These are phyloP conservation scores for Eucalyptus urophylla DNA, from an alignment of 345 rosid species.

Conservation along the genomic window DNA sequence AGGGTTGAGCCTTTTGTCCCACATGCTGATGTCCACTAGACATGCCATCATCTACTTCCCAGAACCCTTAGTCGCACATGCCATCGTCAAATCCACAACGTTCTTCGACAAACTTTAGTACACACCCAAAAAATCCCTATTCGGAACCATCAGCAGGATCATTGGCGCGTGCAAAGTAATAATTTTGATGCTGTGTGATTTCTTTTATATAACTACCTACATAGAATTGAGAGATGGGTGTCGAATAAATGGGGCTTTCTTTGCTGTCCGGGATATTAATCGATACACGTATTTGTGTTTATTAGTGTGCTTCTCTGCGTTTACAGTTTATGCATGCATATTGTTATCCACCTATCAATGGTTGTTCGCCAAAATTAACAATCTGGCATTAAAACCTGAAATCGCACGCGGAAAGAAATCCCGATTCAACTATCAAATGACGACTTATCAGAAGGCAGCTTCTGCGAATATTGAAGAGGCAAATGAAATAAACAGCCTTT, in stretches of 20 bases:
- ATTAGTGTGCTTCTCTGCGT: neutral
- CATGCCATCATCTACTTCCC: neutral
- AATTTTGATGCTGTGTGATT: neutral
- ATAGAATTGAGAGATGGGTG: neutral
- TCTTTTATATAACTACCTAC: neutral
- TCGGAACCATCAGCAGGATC: neutral
- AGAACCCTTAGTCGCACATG: neutral
- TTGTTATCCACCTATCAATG: neutral
- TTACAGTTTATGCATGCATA: neutral
- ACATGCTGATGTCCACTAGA: accelerated
- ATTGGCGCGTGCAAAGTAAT: neutral
- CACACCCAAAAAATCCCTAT: neutral
- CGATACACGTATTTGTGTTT: neutral
- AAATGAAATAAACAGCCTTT: neutral
- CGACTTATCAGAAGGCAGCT: neutral
- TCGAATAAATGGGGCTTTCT: neutral
- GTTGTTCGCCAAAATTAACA: neutral
- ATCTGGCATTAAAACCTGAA: neutral
- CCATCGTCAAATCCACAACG: neutral
- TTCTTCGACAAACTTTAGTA: neutral
- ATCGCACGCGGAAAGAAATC: neutral
- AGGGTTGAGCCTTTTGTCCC: accelerated
- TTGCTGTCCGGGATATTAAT: neutral
- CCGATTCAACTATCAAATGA: neutral
- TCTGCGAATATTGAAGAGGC: neutral